phyloP scores from a whole-genome alignment of 352 stramenopile genomes.

The Phytophthora vignae region DNA sequence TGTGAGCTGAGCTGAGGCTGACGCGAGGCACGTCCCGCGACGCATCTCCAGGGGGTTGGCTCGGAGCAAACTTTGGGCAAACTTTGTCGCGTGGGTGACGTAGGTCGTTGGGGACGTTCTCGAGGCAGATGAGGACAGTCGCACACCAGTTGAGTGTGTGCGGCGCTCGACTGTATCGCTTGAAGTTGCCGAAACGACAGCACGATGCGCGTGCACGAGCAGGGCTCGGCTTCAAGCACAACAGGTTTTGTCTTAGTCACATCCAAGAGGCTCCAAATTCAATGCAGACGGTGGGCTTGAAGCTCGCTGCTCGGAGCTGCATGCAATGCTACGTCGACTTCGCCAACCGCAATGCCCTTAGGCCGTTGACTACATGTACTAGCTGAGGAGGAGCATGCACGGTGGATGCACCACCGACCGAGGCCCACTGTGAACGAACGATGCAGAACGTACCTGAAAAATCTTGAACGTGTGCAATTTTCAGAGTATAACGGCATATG shows the following conservation, averaged over 20 bases:
- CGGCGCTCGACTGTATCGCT: constrained; percentile 19
- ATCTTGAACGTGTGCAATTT: too few relatives aligned
- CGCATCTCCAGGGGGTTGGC: constrained; percentile 18
- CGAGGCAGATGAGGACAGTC: constrained; percentile 26
- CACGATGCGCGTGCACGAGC: constrained; percentile 19
- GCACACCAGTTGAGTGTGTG: constrained; percentile 11
- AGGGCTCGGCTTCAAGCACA: constrained; percentile 5
- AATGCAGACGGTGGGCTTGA: not conserved
- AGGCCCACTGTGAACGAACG: too few relatives aligned
- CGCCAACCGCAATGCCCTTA: too few relatives aligned
- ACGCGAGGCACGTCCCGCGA: constrained; percentile 10
- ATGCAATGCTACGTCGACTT: not conserved
- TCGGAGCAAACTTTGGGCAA: constrained; percentile 32
- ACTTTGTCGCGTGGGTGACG: constrained; percentile 36
- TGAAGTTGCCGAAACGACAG: constrained; percentile 20
- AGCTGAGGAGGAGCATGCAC: too few relatives aligned
- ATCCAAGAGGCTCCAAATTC: not conserved
- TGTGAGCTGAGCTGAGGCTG: constrained; percentile 2
- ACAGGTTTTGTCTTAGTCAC: not conserved
- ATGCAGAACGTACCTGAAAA: too few relatives aligned
- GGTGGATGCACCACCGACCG: too few relatives aligned
- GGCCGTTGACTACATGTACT: too few relatives aligned
- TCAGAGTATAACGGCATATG: too few relatives aligned
- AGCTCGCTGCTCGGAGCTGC: not conserved
- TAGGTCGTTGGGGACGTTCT: constrained; percentile 16